Evolutionary conservation across 495 filamentous ascomycete species (phyloP).

Genomic region (Parmelia sp.): DNA sequence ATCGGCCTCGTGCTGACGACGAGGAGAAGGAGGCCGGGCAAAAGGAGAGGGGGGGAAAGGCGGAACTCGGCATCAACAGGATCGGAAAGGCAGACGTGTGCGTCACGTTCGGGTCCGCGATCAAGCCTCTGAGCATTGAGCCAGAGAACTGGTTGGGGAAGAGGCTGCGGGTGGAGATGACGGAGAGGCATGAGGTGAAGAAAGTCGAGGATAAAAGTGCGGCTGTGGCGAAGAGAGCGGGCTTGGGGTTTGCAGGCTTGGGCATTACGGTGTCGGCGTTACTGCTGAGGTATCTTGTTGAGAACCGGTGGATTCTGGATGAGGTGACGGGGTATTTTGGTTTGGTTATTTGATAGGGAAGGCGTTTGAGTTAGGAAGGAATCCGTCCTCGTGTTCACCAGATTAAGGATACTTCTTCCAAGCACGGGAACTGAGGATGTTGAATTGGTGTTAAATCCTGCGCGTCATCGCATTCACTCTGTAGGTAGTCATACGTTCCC

Average conservation of each 20-base stretch:
- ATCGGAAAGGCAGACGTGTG: not conserved
- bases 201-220: not conserved
- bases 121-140: not conserved
- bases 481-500: not conserved
- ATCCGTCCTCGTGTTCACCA: not conserved
- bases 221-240: not conserved
- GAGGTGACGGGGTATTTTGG: not conserved
- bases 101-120: not conserved
- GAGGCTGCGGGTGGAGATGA: constrained; percentile 3
- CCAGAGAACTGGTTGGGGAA: not conserved
- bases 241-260: not conserved
- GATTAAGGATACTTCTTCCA: no score
- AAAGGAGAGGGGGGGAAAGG: not conserved
- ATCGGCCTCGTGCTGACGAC: not conserved
- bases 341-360: not conserved
- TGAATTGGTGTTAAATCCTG: no score
- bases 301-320: not conserved
- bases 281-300: not conserved
- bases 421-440: no score
- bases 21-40: not conserved
- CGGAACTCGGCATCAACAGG: not conserved
- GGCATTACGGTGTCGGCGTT: not conserved
- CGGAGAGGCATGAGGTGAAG: not conserved
- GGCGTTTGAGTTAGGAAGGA: not conserved
- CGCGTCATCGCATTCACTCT: no score